Conservation (phyloP, 192 early-diverging fungal genomes). For the Coemansia sp. region DNA sequence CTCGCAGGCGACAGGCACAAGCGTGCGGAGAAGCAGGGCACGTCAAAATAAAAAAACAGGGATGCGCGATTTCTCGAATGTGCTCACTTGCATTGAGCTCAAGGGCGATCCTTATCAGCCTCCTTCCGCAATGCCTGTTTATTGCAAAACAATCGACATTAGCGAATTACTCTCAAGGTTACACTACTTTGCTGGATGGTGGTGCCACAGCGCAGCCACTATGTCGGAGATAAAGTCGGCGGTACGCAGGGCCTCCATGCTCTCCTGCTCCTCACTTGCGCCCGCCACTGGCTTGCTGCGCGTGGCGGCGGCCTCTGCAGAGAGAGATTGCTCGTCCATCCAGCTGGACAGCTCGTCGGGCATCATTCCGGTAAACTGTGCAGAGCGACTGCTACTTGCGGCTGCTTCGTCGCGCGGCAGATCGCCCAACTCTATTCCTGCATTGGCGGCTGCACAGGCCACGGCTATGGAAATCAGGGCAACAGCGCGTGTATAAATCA, state of each 20-base stretch:
- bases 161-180: no score
- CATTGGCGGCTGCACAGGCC: no score
- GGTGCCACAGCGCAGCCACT: constrained; percentile 20
- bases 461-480: no score
- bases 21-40: no score
- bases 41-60: no score
- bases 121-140: no score
- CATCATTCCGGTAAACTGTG: constrained; percentile 37
- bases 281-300: constrained; percentile 8
- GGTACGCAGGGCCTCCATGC: constrained; percentile 24
- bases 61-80: no score
- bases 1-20: no score
- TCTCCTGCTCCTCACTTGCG: constrained; percentile 10
- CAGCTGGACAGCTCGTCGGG: constrained; percentile 36
- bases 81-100: no score
- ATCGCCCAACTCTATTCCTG: not conserved
- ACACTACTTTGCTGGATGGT: no score
- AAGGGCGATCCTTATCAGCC: no score
- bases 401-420: not conserved
- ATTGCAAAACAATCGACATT: no score
- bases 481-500: not conserved
- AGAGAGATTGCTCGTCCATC: constrained; percentile 20
- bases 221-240: constrained; percentile 45
- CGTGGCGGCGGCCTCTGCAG: not conserved
- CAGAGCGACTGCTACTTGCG: not conserved